These are phyloP conservation scores for Gillenia trifoliata DNA, from an alignment of 306 rosid genomes.

Conservation along the genomic window DNA sequence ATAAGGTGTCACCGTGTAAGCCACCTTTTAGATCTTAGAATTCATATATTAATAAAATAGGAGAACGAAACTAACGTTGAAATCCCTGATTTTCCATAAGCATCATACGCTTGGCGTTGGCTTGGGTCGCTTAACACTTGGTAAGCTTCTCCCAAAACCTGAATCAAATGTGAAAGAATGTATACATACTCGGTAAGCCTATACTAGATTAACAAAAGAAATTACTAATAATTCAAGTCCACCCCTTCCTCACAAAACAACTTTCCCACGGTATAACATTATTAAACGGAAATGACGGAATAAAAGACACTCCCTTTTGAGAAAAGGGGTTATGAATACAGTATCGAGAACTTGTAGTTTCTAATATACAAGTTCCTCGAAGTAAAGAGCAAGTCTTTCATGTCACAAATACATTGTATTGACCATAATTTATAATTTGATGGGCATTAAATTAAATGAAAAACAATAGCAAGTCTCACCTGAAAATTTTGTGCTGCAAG, in stretches of 20 bases:
- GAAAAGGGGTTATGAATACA: background rate
- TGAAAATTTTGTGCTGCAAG: conserved; percentile 95
- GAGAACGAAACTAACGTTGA: conserved; percentile 66
- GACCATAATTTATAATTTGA: background rate
- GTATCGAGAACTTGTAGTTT: background rate
- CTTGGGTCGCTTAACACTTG: conserved; percentile 84
- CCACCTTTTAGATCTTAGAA: conserved; percentile 16
- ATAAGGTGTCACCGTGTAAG: background rate
- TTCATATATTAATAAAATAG: conserved; percentile 1
- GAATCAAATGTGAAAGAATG: conserved; percentile 5
- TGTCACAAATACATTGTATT: background rate
- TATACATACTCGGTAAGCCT: background rate
- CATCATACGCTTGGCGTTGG: conserved; percentile 94
- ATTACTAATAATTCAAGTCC: background rate
- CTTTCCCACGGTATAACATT: background rate
- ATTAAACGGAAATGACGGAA: background rate
- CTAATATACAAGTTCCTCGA: background rate
- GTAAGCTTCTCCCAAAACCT: conserved; percentile 98
- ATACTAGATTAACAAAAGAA: background rate
- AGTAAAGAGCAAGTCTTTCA: background rate
- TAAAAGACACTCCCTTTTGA: background rate
- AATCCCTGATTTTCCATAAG: conserved; percentile 83
- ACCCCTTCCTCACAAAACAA: background rate
- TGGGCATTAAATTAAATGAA: background rate
- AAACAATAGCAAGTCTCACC: conserved; percentile 37